These are phyloP conservation scores for Trichoderma sp. DNA, from an alignment of 2,329 filamentous ascomycete species.

Conservation along the genomic window DNA sequence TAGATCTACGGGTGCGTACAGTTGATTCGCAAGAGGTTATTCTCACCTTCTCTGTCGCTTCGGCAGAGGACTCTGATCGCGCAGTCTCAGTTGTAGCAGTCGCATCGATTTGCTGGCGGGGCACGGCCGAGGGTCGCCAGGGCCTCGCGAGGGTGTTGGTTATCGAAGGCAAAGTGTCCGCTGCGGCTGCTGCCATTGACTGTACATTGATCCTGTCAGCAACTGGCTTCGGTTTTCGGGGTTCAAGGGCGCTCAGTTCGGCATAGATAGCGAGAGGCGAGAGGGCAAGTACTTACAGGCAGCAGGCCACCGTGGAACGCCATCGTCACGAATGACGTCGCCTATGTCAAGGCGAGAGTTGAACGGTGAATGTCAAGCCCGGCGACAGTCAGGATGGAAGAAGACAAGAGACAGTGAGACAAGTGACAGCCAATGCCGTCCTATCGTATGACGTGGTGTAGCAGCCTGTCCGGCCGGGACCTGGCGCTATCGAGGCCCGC, in stretches of 20 bases:
- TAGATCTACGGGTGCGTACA: constrained; percentile 3
- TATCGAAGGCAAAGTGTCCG: constrained; percentile 51
- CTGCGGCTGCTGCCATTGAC: constrained; percentile 44
- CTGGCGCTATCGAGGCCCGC: constrained; percentile 11
- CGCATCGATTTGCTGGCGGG: constrained; percentile 26
- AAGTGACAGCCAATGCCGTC: background rate
- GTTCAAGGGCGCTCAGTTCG: background rate
- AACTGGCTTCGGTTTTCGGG: background rate
- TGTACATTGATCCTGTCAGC: constrained; percentile 8
- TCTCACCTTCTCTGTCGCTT: constrained; percentile 20
- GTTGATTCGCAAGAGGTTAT: background rate
- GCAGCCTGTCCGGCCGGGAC: constrained; percentile 19
- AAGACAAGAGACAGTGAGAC: background rate
- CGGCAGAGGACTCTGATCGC: constrained; percentile 16
- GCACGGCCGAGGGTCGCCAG: constrained; percentile 32
- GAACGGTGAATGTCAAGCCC: constrained; percentile 1
- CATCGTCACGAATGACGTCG: constrained; percentile 20
- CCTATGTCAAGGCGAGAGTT: constrained; percentile 10
- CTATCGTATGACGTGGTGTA: constrained; percentile 25
- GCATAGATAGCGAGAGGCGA: background rate
- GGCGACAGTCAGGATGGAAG: background rate
- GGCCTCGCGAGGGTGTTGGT: constrained; percentile 43
- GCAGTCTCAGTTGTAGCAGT: constrained; percentile 20
- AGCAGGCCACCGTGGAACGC: constrained; percentile 28
- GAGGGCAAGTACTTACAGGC: constrained; percentile 29